These are phyloP conservation scores for Calonectria ilicicola DNA, from an alignment of 2,329 filamentous ascomycete species.

Conservation along the genomic window DNA sequence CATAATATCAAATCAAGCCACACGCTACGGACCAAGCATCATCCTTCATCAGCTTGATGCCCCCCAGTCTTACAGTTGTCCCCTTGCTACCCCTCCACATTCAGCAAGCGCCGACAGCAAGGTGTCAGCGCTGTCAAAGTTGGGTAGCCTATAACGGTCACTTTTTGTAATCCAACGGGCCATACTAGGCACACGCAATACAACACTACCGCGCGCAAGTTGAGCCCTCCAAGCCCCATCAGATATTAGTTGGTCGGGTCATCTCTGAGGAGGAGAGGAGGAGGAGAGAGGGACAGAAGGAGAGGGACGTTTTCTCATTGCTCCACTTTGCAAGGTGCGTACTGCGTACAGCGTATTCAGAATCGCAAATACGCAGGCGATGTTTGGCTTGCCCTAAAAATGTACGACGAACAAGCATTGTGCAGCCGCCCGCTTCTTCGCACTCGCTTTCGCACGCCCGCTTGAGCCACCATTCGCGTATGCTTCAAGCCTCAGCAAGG, in stretches of 20 bases:
- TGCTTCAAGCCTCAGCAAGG: conserved; percentile 27
- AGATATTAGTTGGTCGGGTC: background rate
- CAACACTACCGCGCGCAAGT: background rate
- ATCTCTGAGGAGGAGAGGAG: too few relatives aligned
- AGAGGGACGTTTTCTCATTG: background rate
- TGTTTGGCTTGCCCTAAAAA: background rate
- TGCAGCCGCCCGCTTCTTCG: conserved; percentile 13
- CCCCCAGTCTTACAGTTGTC: background rate
- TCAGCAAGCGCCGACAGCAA: conserved; percentile 12
- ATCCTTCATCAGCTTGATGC: conserved; percentile 4
- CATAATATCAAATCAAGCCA: background rate
- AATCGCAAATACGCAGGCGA: background rate
- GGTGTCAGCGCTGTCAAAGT: conserved; percentile 16
- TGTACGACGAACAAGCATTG: background rate
- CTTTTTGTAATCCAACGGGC: conserved; percentile 12
- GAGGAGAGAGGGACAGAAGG: too few relatives aligned
- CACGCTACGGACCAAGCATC: background rate
- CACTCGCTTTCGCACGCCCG: conserved; percentile 36
- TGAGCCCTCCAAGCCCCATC: background rate
- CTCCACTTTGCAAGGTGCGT: background rate
- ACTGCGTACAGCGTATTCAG: background rate
- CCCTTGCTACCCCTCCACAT: conserved; percentile 19
- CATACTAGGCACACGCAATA: conserved; percentile 2
- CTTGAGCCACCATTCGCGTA: background rate
- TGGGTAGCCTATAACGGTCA: background rate